Base-by-base conservation (phyloP, 2,329 filamentous ascomycete genomes). In the Calonectria pteridis region DNA sequence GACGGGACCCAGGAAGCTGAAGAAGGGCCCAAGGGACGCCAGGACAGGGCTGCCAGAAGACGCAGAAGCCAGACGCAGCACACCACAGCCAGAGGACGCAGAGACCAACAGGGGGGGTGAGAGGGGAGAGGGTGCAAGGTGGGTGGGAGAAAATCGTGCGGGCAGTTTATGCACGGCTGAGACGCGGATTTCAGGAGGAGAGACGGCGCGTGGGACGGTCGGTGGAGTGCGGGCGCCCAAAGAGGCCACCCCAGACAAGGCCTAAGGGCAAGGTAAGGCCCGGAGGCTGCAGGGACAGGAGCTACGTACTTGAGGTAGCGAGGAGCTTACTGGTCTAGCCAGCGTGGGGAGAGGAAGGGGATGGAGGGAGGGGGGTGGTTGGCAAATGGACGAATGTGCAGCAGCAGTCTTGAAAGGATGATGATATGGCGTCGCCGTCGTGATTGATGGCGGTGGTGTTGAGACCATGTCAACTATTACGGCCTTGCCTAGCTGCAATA, bases 121-220 rank as follows among this genome's bases (percentile, higher is more conserved):
- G 66, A 28, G 23, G 35, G 20, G 58, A 26, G 58, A 63, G 46
- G 65, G 65, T 58, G 65, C 65, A 31, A 49, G 62, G 40, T 49
- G 63, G 37, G 63, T 65, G 63, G 29, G 40, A 46, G 63, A 59
- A 59, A 59, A 59, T 59, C 55, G 55, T 59, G 55, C 55, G 55
- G 55, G n/a, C 55, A 59, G 55, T 78, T 79, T 80, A 80, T 80
- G 78, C 78, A 80, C 77, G 78, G 78, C 78, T 80, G 78, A 80
- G 78, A 80, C 78, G 78, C 78, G 76, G 77, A 80, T 77, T 79
- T 80, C 78, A 80, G 78, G 78, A 80, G 78, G 69, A 78, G 77
- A 78, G 76, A 78, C 75, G 78, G 77, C 77, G 78, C 76, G 76
- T 80, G 78, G 78, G 78, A 79, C 78, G 78, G 77, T 80, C 76